Evolutionary conservation across 805 yeast species (phyloP), one percentile per base, ranked within the genome.

Genomic region (Wickerhamiella musiphila): DNA sequence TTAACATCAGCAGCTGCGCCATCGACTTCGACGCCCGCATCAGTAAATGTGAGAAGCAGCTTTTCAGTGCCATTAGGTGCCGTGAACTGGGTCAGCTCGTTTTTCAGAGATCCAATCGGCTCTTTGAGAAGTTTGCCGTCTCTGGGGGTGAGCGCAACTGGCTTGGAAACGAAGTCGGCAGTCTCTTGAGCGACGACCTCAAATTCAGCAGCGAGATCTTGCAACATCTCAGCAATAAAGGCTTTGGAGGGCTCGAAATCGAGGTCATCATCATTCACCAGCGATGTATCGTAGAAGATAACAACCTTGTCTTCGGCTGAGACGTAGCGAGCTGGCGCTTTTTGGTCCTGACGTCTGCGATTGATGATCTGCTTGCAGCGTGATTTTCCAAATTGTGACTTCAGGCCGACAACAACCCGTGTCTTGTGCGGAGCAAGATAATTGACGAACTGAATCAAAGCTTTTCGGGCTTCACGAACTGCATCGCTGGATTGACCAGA

Each of bases 211-310:
- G 69, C 65, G 28, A 74, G 79, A 12, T 56, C 54, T 2, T 60
- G 58, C 35, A 86, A 61, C 32, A 65, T 60, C n/a, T 53, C 64
- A 25, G 58, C 55, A 35, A 73, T 59, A 47, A 77, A 84, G 23
- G 65, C 66, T 18, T 60, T 55, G 23, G 77, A 64, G 18, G 86
- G 86, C 23, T 72, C 73, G 51, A 81, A 81, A 46, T 78, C 93
- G 32, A 66, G 61, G 40, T 57, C 55, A 37, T 61, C 61, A 18
- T 59, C 55, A 16, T 57, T 49, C 29, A 49, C 43, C 16, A 67
- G 65, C n/a, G n/a, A n/a, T n/a, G n/a, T n/a, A 32, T 55, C 57
- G 43, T 61, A 60, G 28, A 90, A 56, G 12, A 78, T 51, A 29
- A 82, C 57, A 18, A 51, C 60, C 27, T 56, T 56, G n/a, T 58